Percentiles rank a stretch among this genome's conserved stretches.
Conservation (phyloP, 106 monocot genomes). For the Cymbidium sinense region DNA sequence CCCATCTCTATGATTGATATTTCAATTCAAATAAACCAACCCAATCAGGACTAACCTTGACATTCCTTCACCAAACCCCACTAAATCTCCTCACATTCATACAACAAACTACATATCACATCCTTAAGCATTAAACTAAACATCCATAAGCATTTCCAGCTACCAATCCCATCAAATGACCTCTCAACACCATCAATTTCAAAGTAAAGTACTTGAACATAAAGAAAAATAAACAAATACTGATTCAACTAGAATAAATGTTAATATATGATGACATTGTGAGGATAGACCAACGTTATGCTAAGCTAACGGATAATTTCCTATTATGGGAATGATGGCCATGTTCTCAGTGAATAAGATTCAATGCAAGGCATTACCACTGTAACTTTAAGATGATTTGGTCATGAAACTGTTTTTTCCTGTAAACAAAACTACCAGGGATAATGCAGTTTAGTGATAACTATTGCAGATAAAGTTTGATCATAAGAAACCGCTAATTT, state of each 20-base stretch:
- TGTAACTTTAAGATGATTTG: background rate
- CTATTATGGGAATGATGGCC: background rate
- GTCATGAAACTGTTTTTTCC: background rate
- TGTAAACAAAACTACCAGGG: background rate
- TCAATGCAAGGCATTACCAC: background rate
- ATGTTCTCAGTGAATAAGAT: background rate
- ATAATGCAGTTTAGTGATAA: background rate
- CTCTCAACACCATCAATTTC: too few relatives aligned
- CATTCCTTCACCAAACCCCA: too few relatives aligned
- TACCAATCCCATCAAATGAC: too few relatives aligned
- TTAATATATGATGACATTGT: background rate
- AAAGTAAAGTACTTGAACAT: background rate
- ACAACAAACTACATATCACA: too few relatives aligned
- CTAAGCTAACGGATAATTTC: background rate
- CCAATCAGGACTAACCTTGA: too few relatives aligned
- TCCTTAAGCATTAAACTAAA: too few relatives aligned
- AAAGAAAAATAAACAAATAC: background rate
- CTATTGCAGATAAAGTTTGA: background rate
- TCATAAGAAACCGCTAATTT: background rate
- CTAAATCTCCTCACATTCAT: too few relatives aligned
- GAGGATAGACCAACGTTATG: background rate
- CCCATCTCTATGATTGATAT: too few relatives aligned
- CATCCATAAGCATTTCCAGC: too few relatives aligned
- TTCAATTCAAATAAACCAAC: too few relatives aligned
- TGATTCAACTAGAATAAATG: background rate